Conservation (phyloP, 2,329 filamentous ascomycete species). For the Arthrobotrys entomopaga region DNA sequence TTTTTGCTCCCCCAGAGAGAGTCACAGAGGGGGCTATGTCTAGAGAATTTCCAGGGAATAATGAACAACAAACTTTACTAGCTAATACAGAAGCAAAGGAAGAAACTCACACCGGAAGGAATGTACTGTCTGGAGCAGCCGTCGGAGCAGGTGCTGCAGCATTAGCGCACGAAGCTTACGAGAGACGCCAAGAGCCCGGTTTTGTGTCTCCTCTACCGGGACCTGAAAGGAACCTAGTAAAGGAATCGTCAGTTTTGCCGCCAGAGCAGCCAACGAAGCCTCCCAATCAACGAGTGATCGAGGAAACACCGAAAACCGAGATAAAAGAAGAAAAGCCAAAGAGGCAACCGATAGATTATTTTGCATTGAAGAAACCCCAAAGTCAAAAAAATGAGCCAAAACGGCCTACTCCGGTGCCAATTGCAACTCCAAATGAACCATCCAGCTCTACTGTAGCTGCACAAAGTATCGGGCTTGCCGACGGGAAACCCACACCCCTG, state of each 20-base stretch:
- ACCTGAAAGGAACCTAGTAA: neutral
- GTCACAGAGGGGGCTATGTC: neutral
- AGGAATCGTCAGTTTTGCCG: neutral
- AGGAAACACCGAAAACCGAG: neutral
- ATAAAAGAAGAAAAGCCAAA: slow-evolving; percentile 16
- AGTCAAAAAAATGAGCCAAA: neutral
- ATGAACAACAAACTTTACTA: neutral
- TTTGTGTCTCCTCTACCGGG: neutral
- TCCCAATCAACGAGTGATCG: neutral
- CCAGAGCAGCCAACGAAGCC: neutral
- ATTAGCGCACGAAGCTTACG: slow-evolving; percentile 6
- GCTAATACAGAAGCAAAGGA: neutral
- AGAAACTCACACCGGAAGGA: slow-evolving; percentile 6
- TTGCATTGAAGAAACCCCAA: slow-evolving; percentile 4
- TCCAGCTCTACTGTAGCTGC: neutral
- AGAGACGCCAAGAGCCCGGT: slow-evolving; percentile 7
- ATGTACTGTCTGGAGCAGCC: neutral
- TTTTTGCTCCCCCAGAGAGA: neutral
- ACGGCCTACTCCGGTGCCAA: neutral
- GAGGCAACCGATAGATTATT: slow-evolving; percentile 14
- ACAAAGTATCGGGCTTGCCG: neutral
- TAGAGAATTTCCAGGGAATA: neutral
- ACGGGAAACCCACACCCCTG: slow-evolving; percentile 18
- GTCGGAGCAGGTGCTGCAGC: slow-evolving; percentile 8
- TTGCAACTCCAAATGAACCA: neutral